A percentile compares a stretch with the other conserved stretches of the same genome.
Conservation (phyloP, 2,329 filamentous ascomycete genomes). For the Scedosporium aurantiacum region DNA sequence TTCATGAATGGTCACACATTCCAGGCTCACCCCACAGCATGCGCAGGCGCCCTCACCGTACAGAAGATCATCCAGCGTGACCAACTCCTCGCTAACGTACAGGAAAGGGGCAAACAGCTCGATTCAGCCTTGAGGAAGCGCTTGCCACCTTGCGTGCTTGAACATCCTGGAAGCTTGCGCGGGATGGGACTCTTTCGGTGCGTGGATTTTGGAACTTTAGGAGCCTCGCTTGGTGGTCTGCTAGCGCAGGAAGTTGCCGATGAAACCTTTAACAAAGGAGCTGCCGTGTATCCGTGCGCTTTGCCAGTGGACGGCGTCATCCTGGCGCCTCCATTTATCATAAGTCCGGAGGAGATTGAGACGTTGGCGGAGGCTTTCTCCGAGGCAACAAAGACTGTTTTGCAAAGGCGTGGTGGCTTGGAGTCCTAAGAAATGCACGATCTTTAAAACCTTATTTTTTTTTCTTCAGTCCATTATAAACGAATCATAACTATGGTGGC, state of each 20-base stretch:
- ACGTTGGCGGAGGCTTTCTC: constrained; percentile 6
- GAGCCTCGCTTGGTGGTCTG: background rate
- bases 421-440: no score
- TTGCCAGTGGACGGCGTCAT: constrained; percentile 7
- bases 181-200: constrained; percentile 35
- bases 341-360: constrained; percentile 6
- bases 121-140: constrained; percentile 15
- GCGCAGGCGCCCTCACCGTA: constrained; percentile 26
- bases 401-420: background rate
- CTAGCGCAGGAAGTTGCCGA: constrained; percentile 7
- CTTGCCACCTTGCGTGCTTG: constrained; percentile 15
- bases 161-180: constrained; percentile 27
- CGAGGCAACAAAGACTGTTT: background rate
- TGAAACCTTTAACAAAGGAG: constrained; percentile 7
- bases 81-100: constrained; percentile 20
- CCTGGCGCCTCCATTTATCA: constrained; percentile 10
- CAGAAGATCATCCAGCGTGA: constrained; percentile 25
- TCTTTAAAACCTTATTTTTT: no score
- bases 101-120: constrained; percentile 19
- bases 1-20: constrained; percentile 51
- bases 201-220: constrained; percentile 27
- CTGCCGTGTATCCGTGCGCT: constrained; percentile 10
- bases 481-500: no score
- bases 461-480: no score
- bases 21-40: constrained; percentile 27